These are phyloP conservation scores for Talaromyces piceae DNA, from an alignment of 2,329 filamentous ascomycete species.

Conservation along the genomic window DNA sequence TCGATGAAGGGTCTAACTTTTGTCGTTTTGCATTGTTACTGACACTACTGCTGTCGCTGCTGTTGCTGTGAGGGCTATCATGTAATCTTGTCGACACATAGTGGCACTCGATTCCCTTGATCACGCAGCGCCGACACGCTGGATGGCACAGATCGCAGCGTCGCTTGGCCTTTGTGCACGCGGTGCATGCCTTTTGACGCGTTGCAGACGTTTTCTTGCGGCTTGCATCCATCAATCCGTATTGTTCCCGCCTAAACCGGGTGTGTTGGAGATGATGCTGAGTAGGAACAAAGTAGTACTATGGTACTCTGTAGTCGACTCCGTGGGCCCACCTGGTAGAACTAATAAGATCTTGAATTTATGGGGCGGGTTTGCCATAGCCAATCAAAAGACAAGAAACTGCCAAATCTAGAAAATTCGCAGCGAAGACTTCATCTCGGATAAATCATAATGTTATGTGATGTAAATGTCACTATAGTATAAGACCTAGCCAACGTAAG, in stretches of 20 bases:
- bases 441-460: neutral
- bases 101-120: neutral
- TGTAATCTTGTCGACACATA: constrained; percentile 10
- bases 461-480: neutral
- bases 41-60: neutral
- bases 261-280: neutral
- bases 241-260: neutral
- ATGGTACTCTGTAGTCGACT: too few relatives aligned
- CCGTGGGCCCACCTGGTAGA: too few relatives aligned
- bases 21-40: neutral
- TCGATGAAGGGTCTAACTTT: neutral
- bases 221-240: neutral
- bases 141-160: constrained; percentile 10
- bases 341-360: too few relatives aligned
- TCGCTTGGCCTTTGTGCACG: constrained; percentile 9
- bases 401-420: too few relatives aligned
- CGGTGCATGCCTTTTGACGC: constrained; percentile 9
- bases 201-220: neutral
- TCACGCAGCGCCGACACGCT: constrained; percentile 8
- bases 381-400: too few relatives aligned
- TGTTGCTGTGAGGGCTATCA: neutral
- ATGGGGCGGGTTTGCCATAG: too few relatives aligned
- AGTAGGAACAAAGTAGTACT: too few relatives aligned
- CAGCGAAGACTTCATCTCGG: neutral
- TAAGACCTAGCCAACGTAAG: neutral